A percentile compares a stretch with the other conserved stretches of the same genome.
These are phyloP conservation scores for Umbelopsis sp. DNA, from an alignment of 192 early-diverging fungal species.

Conservation along the genomic window DNA sequence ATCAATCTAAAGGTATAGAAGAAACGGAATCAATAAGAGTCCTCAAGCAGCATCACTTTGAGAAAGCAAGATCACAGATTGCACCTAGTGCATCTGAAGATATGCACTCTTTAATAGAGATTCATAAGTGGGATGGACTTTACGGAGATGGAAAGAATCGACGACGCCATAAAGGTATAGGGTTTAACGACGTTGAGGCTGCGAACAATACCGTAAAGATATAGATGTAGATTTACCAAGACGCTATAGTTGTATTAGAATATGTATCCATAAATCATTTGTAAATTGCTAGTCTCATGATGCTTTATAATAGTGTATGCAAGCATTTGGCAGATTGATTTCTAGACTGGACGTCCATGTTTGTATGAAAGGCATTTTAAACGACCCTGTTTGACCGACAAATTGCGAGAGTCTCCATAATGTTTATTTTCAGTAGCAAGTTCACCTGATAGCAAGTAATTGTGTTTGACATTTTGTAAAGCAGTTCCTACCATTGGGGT, in stretches of 20 bases:
- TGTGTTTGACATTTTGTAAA: background rate
- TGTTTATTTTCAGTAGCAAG: too few species aligned
- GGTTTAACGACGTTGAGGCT: background rate
- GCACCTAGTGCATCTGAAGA: slow-evolving; percentile 88
- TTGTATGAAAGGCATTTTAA: too few species aligned
- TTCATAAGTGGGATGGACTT: slow-evolving; percentile 88
- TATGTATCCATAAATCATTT: too few species aligned
- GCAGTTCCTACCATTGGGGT: too few species aligned
- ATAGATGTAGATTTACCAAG: slow-evolving; percentile 26
- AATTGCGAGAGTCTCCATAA: too few species aligned
- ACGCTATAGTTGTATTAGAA: slow-evolving; percentile 11
- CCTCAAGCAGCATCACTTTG: slow-evolving; percentile 72
- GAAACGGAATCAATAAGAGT: slow-evolving; percentile 31
- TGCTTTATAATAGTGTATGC: too few species aligned
- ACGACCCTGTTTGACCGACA: too few species aligned
- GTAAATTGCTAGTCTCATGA: too few species aligned
- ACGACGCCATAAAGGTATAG: slow-evolving; percentile 6
- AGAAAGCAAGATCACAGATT: slow-evolving; percentile 80
- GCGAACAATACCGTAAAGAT: background rate
- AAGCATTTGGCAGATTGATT: too few species aligned
- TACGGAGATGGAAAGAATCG: slow-evolving; percentile 74
- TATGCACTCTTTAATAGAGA: slow-evolving; percentile 85
- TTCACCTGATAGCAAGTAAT: background rate
- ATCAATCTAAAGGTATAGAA: slow-evolving; percentile 12
- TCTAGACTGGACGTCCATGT: too few species aligned